Evolutionary conservation across 495 filamentous ascomycete species (phyloP), one percentile per base, ranked within the genome.

Genomic region (Bacidia gigantensis): DNA sequence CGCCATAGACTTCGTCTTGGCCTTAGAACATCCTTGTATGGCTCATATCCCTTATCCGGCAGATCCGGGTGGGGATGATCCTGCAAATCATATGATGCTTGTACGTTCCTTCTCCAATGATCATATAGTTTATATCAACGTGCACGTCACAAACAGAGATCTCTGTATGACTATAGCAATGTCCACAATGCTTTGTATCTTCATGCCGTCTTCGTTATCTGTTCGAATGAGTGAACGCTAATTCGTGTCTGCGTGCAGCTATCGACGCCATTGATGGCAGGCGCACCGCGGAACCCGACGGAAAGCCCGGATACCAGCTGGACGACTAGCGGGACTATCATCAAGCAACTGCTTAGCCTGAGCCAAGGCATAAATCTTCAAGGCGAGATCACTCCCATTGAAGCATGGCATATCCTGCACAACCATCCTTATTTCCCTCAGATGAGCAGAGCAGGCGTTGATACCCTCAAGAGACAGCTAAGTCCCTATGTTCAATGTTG

Each of bases 301-400:
- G 51, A 44, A 17, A 20, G 24, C n/a, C 26, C 47, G 3, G 51
- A 58, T 26, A 43, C 58, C 5, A 50, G 39, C 7, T 64, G 61
- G 61, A 57, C 39, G 7, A 50, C 56, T 3, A 53, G 50, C 11
- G 54, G 51, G 11, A 45, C 49, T 1, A 57, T 57, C 35, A 62
- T 64, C 11, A 56, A 64, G 46, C 50, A 55, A 12, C 29, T 64
- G 40, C 52, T 64, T 3, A 59, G 60, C 39, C 45, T 64, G 3
- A 55, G 56, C 14, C 52, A 55, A 40, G 55, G 54, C 18, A 59
- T 89, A 80, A 49, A 89, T 78, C 65, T 86, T 75, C 60, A 87
- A 83, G 38, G 84, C 72, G n/a, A 87, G 80, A 66, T 86, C 80
- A 64, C 61, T 9, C 61, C 61, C 5, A 60, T 64, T 7, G 59